These are phyloP conservation scores for Bathelium albidoporum DNA, from an alignment of 495 filamentous ascomycete genomes.

Conservation along the genomic window DNA sequence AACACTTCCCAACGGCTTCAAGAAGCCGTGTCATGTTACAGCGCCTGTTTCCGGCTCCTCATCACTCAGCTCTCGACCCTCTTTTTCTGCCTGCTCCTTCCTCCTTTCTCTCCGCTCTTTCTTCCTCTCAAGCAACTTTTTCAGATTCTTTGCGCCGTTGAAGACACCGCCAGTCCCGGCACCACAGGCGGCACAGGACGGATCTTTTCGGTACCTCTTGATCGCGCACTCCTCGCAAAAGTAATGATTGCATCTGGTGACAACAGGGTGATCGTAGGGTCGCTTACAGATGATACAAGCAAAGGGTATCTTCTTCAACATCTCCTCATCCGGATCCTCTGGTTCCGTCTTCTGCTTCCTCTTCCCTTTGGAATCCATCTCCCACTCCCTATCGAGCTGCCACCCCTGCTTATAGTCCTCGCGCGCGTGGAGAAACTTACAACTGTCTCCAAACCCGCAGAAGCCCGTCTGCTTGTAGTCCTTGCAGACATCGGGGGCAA, in stretches of 20 bases:
- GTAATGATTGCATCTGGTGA: constrained; percentile 93
- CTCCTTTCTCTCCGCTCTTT: constrained; percentile 55
- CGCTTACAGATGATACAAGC: constrained; percentile 87
- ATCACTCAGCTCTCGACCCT: constrained; percentile 15
- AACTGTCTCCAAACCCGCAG: constrained; percentile 72
- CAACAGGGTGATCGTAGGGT: constrained; percentile 65
- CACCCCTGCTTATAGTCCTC: constrained; percentile 90
- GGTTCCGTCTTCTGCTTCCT: constrained; percentile 41
- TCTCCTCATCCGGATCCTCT: constrained; percentile 59
- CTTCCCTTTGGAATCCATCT: constrained; percentile 68
- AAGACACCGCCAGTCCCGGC: constrained; percentile 80
- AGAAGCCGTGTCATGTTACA: neutral
- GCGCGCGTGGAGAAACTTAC: constrained; percentile 78
- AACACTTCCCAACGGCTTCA: neutral
- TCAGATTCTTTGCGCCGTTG: constrained; percentile 74
- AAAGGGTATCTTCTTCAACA: constrained; percentile 84
- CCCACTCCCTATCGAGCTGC: constrained; percentile 93
- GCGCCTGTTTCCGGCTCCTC: neutral
- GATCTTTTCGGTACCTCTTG: constrained; percentile 56
- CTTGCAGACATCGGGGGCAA: constrained; percentile 90
- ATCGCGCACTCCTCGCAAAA: constrained; percentile 89
- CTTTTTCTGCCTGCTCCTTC: constrained; percentile 59
- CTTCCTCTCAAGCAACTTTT: constrained; percentile 76
- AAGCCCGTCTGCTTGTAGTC: constrained; percentile 87
- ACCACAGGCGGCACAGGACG: constrained; percentile 79